Evolutionary conservation across 2,329 filamentous ascomycete species (phyloP).

Genomic region (Ophiostoma sp.): DNA sequence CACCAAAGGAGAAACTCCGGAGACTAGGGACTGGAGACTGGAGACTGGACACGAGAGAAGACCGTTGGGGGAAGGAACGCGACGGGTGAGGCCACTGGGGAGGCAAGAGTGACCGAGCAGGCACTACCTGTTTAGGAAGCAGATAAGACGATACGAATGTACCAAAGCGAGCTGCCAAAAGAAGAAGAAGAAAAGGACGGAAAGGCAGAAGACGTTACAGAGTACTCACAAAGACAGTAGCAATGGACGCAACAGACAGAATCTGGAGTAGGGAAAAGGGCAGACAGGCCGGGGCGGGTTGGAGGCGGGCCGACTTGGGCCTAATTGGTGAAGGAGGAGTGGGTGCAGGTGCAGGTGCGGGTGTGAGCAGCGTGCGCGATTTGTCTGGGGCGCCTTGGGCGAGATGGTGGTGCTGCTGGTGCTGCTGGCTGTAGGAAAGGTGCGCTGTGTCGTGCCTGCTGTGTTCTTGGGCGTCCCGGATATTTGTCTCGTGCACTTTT

Average conservation of each 20-base stretch:
- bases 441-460: background rate
- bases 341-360: slow-evolving; percentile 2
- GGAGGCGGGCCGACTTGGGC: slow-evolving; percentile 27
- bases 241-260: slow-evolving; percentile 31
- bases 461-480: background rate
- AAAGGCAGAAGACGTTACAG: background rate
- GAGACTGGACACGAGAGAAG: slow-evolving; percentile 1
- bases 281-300: slow-evolving; percentile 21
- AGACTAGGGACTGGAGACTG: slow-evolving; percentile 3
- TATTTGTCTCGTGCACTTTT: slow-evolving; percentile 2
- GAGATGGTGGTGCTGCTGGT: background rate
- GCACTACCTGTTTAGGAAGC: slow-evolving; percentile 2
- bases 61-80: slow-evolving; percentile 1
- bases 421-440: background rate
- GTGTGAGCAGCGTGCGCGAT: slow-evolving; percentile 24
- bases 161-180: background rate
- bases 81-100: background rate
- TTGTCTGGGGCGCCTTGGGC: slow-evolving; percentile 19
- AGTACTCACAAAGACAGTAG: slow-evolving; percentile 27
- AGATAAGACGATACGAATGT: background rate
- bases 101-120: slow-evolving; percentile 1
- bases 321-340: slow-evolving; percentile 16
- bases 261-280: slow-evolving; percentile 31
- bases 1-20: slow-evolving; percentile 13
- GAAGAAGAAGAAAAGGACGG: background rate